phyloP scores from a whole-genome alignment of 2,329 filamentous ascomycete genomes.

The Periconia macrospinosa region DNA sequence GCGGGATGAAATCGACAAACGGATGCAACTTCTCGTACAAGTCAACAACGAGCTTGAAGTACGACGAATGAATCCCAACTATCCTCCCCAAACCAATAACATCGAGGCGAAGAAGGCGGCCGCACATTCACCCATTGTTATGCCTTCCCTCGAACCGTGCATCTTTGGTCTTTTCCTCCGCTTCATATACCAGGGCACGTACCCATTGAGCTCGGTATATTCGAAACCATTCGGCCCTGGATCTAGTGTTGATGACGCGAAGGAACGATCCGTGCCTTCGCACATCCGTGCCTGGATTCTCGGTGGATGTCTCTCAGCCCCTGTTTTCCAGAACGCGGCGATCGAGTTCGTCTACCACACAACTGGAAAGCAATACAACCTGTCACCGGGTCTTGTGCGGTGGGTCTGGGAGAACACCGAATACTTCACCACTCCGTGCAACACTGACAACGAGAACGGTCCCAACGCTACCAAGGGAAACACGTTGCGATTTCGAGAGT shows the following conservation, averaged over 20 bases:
- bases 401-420: conserved; percentile 8
- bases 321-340: conserved; percentile 18
- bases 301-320: conserved; percentile 12
- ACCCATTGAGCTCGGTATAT: conserved; percentile 1
- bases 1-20: conserved; percentile 1
- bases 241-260: background rate
- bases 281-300: conserved; percentile 19
- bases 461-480: too few species aligned
- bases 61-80: too few species aligned
- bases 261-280: conserved; percentile 2
- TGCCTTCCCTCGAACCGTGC: conserved; percentile 9
- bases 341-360: conserved; percentile 11
- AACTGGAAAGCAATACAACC: conserved; percentile 11
- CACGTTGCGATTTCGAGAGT: background rate
- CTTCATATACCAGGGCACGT: conserved; percentile 23
- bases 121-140: background rate
- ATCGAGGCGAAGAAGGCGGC: background rate
- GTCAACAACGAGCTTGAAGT: background rate
- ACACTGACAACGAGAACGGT: background rate
- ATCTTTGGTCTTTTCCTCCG: conserved; percentile 24
- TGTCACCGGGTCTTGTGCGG: conserved; percentile 15
- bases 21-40: background rate
- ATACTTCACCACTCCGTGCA: background rate
- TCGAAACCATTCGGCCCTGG: background rate
- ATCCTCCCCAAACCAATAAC: too few species aligned